phyloP scores from a whole-genome alignment of 106 monocot genomes.

The Acorus gramineus region DNA sequence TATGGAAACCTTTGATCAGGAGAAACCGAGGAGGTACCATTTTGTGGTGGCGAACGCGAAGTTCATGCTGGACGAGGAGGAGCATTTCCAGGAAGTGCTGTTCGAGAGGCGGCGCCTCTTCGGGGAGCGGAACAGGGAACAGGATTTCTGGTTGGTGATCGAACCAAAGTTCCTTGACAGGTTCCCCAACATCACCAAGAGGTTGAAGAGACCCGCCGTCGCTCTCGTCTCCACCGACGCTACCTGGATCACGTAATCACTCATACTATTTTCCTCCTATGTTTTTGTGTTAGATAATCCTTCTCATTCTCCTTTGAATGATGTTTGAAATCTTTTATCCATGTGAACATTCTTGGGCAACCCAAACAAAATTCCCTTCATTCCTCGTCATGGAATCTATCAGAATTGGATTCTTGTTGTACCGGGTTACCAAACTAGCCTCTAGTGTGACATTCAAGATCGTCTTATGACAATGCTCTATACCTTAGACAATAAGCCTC shows the following conservation, averaged over 20 bases:
- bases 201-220: slow-evolving; percentile 75
- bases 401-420: too few relatives aligned
- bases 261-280: background rate
- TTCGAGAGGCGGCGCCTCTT: slow-evolving; percentile 46
- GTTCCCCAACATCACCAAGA: slow-evolving; percentile 71
- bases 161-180: slow-evolving; percentile 95
- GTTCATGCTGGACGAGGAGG: slow-evolving; percentile 98
- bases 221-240: slow-evolving; percentile 86
- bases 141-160: slow-evolving; percentile 89
- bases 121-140: slow-evolving; percentile 67
- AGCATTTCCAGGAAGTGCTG: slow-evolving; percentile 80
- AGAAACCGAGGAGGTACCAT: slow-evolving; percentile 46
- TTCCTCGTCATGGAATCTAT: too few relatives aligned
- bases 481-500: too few relatives aligned
- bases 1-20: slow-evolving; percentile 13
- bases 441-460: too few relatives aligned
- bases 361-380: too few relatives aligned
- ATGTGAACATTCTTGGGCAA: too few relatives aligned
- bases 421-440: too few relatives aligned
- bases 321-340: too few relatives aligned
- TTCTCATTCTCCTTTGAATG: background rate
- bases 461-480: too few relatives aligned
- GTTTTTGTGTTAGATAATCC: background rate
- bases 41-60: slow-evolving; percentile 91
- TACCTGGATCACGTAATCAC: slow-evolving; percentile 79